Conservation (phyloP, 805 yeast genomes). For the Barnettozyma californica region DNA sequence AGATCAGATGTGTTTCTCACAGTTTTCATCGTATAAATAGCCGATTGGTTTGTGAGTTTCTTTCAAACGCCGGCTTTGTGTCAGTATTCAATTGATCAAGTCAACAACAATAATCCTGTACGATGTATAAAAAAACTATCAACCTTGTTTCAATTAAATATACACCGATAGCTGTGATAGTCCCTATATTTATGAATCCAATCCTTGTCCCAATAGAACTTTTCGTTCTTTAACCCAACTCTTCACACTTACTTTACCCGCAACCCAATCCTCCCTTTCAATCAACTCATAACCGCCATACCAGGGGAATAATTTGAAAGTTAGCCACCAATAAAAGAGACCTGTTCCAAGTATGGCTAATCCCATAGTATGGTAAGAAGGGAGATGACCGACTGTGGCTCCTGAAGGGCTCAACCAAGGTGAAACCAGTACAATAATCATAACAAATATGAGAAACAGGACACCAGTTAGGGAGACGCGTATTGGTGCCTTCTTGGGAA, state of each 20-base stretch:
- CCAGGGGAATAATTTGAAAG: constrained; percentile 45
- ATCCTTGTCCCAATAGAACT: neutral
- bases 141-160: no score
- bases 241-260: neutral
- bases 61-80: neutral
- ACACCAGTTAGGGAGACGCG: constrained; percentile 48
- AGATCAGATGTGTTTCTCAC: neutral
- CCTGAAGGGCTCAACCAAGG: constrained; percentile 34
- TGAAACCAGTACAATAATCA: constrained; percentile 43
- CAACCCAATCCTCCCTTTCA: constrained; percentile 14
- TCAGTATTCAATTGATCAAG: neutral
- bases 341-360: constrained; percentile 38
- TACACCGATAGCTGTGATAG: no score
- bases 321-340: constrained; percentile 49
- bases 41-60: neutral
- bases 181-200: neutral
- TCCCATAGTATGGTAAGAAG: constrained; percentile 37
- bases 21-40: neutral
- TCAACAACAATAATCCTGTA: no score
- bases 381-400: constrained; percentile 14
- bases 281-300: constrained; percentile 40
- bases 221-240: neutral
- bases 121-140: no score
- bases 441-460: constrained; percentile 37
- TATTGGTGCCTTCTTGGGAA: constrained; percentile 45